Base-by-base conservation (phyloP, 2,329 filamentous ascomycete species). In the Graphium sp. region DNA sequence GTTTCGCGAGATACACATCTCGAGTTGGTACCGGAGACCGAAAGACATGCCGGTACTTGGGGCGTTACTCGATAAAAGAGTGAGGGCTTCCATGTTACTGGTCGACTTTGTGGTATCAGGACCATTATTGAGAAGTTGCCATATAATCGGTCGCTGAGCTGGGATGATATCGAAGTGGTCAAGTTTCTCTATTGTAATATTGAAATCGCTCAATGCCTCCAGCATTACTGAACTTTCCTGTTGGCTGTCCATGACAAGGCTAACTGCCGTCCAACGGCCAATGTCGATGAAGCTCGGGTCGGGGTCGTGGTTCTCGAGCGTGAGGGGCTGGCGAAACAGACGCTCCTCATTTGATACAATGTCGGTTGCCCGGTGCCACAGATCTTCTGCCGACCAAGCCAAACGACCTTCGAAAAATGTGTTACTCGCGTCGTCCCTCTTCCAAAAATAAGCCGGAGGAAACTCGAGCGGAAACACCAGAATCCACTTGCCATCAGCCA, bases 1-100 rank as follows among this genome's bases (percentile, higher is more conserved):
- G 1, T 74, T 73, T 17, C 77, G 69, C 0, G 85, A 92, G n/a
- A 95, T 62, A 45, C 87, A 95, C 0, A 83, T 85, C 47, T 98
- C 87, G 0, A 98, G 65, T 46, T 93, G 84, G 44, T 95, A 98
- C 11, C 82, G 68, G 2, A 93, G 68, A 1, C 71, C 54, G 35
- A 84, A 94, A 0, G 68, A 55, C 4, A 87, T 16, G 12, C 50
- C 33, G 18, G n/a, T n/a, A n/a, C n/a, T n/a, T n/a, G n/a, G n/a
- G n/a, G n/a, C n/a, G n/a, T n/a, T n/a, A n/a, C n/a, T n/a, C n/a
- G n/a, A n/a, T n/a, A n/a, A n/a, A n/a, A n/a, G n/a, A n/a, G n/a
- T n/a, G n/a, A n/a, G n/a, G n/a, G n/a, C n/a, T n/a, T n/a, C n/a
- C n/a, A n/a, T n/a, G n/a, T n/a, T n/a, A n/a, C n/a, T n/a, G n/a